Conservation (phyloP, 1,284 basidiomycete genomes). For the Anthracocystis walkeri region DNA sequence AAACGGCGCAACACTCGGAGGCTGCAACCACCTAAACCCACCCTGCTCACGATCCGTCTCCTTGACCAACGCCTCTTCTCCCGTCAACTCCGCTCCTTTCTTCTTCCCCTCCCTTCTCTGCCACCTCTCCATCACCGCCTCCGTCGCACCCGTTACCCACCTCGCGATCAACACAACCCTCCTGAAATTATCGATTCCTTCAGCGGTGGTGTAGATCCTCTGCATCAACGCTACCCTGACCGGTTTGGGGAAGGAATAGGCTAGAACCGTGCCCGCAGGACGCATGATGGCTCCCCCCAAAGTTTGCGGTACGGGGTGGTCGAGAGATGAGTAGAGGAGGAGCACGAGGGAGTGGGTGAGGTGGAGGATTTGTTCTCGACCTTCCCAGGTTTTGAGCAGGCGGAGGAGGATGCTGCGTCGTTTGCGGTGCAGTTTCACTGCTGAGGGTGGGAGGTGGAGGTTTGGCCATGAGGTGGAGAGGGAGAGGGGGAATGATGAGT, state of each 20-base stretch:
- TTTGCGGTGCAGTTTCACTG: conserved; percentile 29
- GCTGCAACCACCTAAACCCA: conserved; percentile 28
- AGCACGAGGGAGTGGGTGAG: conserved; percentile 45
- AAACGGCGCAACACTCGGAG: conserved; percentile 24
- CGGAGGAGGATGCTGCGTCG: conserved; percentile 30
- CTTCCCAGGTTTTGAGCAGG: conserved; percentile 47
- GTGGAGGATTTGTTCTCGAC: conserved; percentile 40
- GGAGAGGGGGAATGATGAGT: conserved; percentile 13
- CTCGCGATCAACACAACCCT: conserved; percentile 43
- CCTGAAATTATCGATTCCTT: conserved; percentile 48
- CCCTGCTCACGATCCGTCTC: conserved; percentile 16
- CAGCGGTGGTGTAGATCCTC: conserved; percentile 46
- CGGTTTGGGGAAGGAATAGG: conserved; percentile 29
- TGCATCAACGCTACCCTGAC: conserved; percentile 38
- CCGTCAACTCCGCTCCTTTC: conserved; percentile 14
- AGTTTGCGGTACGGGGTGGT: conserved; percentile 30
- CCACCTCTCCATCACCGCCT: conserved; percentile 43
- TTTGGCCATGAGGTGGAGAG: conserved; percentile 35
- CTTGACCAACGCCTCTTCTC: conserved; percentile 26
- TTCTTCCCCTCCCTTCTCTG: conserved; percentile 18
- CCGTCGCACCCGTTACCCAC: conserved; percentile 36
- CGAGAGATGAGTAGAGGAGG: conserved; percentile 36
- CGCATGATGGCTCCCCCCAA: conserved; percentile 20
- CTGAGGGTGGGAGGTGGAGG: conserved; percentile 27
- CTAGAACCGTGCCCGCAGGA: conserved; percentile 30